Percentiles rank a stretch among this genome's conserved stretches.
phyloP scores from a whole-genome alignment of 1,284 basidiomycete species.

The Butyriboletus appendiculatus region DNA sequence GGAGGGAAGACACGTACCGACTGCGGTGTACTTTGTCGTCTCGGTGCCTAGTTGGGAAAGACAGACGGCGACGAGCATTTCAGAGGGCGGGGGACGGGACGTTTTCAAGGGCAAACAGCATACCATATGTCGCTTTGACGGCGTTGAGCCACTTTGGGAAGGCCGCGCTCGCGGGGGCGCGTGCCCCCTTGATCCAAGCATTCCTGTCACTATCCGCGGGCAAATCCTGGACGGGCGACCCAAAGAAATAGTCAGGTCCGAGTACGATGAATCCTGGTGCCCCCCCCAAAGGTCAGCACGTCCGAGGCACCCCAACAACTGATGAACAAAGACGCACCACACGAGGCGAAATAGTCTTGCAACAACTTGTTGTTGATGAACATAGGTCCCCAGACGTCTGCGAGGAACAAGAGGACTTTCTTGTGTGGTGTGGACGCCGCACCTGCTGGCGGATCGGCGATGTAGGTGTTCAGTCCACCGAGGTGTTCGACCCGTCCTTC shows the following conservation, averaged over 20 bases:
- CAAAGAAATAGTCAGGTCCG: constrained; percentile 30
- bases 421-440: constrained; percentile 20
- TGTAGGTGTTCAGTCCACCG: constrained; percentile 50
- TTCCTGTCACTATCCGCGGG: neutral
- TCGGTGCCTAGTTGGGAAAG: constrained; percentile 12
- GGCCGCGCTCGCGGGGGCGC: constrained; percentile 2
- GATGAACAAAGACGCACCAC: constrained; percentile 35
- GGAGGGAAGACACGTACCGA: constrained; percentile 31
- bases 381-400: constrained; percentile 50
- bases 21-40: constrained; percentile 34
- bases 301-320: neutral
- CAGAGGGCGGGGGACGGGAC: too few relatives aligned
- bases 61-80: neutral
- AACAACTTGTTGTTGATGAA: constrained; percentile 50
- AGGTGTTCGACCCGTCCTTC: constrained; percentile 44
- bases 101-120: neutral
- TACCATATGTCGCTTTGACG: constrained; percentile 20
- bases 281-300: neutral
- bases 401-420: constrained; percentile 49
- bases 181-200: constrained; percentile 5
- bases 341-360: constrained; percentile 52
- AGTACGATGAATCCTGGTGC: constrained; percentile 24
- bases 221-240: constrained; percentile 5
- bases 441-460: constrained; percentile 41
- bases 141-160: constrained; percentile 26